Evolutionary conservation across 2,329 filamentous ascomycete genomes (phyloP), one percentile per base, ranked within the genome.

Genomic region (Ophiostoma ulmi): DNA sequence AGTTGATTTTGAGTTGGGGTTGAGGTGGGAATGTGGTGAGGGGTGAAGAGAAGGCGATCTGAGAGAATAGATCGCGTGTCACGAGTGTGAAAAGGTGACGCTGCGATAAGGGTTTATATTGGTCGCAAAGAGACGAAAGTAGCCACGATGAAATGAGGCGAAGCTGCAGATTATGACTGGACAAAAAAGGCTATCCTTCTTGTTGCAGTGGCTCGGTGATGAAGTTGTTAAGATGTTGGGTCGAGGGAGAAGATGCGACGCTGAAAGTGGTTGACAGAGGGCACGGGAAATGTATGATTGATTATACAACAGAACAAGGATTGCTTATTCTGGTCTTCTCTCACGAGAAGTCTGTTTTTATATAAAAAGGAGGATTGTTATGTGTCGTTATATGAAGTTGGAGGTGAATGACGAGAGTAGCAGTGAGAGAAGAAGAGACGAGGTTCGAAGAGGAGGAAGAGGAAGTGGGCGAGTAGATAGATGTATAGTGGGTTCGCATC

Each of bases 261-360:
- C 20, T 63, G 58, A 22, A 26, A 58, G 44, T 26, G 26, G 11
- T 17, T 36, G 63, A 65, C 63, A 39, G n/a, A 39, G 61, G 31
- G 35, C 35, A 31, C 58, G 64, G n/a, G 58, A 55, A 64, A 55
- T 64, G 69, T 41, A 52, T 52, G 38, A n/a, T 36, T 36, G 36
- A 20, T 48, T 58, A 58, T 20, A 41, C 58, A 68, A n/a, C 38
- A 64, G 58, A 71, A 68, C 70, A 71, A 67, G 63, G 58, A 55
- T 36, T 65, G 70, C 70, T 65, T 65, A 41, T 55, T 68, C 70
- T 71, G 70, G 26, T 68, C 69, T 70, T 58, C 63, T 68, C 66
- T 71, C 69, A 52, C n/a, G 70, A 64, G 65, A 41, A 70, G 65
- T 26, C 35, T 10, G 41, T 11, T 35, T 35, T 64, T 4, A 44